Percentiles rank a stretch among this genome's conserved stretches.
Conservation (phyloP, 176 grass and related monocot genomes). For the Raddia guianensis region DNA sequence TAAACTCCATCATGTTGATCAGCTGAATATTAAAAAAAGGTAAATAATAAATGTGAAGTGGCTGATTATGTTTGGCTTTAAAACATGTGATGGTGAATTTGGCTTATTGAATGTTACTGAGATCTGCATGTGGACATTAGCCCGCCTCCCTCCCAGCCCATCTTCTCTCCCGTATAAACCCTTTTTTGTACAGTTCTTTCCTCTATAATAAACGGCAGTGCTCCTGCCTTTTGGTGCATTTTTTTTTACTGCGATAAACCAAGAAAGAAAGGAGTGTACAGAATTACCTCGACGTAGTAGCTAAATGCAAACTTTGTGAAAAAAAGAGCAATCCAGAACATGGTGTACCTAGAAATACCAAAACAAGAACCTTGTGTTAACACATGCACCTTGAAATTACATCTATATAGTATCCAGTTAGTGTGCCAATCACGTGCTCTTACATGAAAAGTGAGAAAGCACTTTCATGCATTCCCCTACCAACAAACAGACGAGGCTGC, state of each 20-base stretch:
- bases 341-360: constrained; percentile 72
- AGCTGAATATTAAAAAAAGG: constrained; percentile 14
- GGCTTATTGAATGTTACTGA: not conserved
- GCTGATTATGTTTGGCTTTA: constrained; percentile 20
- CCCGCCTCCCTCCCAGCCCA: too few species aligned
- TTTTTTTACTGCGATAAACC: constrained; percentile 17
- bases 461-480: constrained; percentile 98
- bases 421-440: constrained; percentile 22
- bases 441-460: constrained; percentile 95
- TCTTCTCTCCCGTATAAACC: too few species aligned
- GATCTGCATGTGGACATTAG: too few species aligned
- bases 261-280: not conserved
- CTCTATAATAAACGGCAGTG: too few species aligned
- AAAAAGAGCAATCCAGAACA: constrained; percentile 87
- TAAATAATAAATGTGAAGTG: constrained; percentile 2
- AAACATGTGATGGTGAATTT: not conserved
- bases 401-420: not conserved
- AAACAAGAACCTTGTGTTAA: constrained; percentile 28
- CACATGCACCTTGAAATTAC: constrained; percentile 17
- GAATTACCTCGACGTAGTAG: constrained; percentile 89
- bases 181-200: too few species aligned
- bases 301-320: constrained; percentile 85
- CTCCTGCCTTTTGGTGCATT: too few species aligned
- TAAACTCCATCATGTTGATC: not conserved
- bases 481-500: constrained; percentile 88